These are phyloP conservation scores for Candida verbasci DNA, from an alignment of 805 yeast species.

Conservation along the genomic window DNA sequence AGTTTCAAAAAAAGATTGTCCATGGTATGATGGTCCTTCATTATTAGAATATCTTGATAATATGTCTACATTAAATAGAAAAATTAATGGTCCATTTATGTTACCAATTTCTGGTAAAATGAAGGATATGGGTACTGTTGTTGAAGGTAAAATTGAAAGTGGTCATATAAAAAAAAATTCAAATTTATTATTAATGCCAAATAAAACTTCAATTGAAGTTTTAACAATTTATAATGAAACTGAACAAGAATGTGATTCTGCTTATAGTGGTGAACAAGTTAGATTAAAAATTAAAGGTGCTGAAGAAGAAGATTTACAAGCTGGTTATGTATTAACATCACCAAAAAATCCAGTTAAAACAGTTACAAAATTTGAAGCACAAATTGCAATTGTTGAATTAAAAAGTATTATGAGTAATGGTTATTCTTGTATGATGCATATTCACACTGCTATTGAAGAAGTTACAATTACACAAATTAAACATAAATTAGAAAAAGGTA, in stretches of 20 bases:
- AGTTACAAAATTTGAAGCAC: constrained; percentile 89
- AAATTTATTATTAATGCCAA: constrained; percentile 85
- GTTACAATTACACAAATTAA: constrained; percentile 75
- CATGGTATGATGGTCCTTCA: constrained; percentile 95
- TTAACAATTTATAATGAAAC: constrained; percentile 88
- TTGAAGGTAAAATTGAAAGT: constrained; percentile 97
- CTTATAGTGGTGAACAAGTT: constrained; percentile 96
- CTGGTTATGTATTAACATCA: constrained; percentile 90
- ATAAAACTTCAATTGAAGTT: constrained; percentile 78
- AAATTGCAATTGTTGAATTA: constrained; percentile 93
- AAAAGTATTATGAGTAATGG: constrained; percentile 93
- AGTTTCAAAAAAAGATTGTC: constrained; percentile 63
- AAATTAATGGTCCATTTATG: constrained; percentile 94
- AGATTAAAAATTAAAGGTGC: constrained; percentile 89
- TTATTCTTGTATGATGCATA: constrained; percentile 96
- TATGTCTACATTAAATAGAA: constrained; percentile 79
- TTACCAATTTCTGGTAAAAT: constrained; percentile 90
- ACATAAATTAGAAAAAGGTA: constrained; percentile 94
- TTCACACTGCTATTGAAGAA: constrained; percentile 97
- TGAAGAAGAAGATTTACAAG: constrained; percentile 92
- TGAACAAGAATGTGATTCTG: constrained; percentile 87
- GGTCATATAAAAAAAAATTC: constrained; percentile 86
- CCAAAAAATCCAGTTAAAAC: constrained; percentile 85
- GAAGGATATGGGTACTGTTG: constrained; percentile 95
- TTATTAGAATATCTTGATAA: constrained; percentile 83